phyloP scores from a whole-genome alignment of 768 basidiomycete species.

The Xerocomellus intermedius region DNA sequence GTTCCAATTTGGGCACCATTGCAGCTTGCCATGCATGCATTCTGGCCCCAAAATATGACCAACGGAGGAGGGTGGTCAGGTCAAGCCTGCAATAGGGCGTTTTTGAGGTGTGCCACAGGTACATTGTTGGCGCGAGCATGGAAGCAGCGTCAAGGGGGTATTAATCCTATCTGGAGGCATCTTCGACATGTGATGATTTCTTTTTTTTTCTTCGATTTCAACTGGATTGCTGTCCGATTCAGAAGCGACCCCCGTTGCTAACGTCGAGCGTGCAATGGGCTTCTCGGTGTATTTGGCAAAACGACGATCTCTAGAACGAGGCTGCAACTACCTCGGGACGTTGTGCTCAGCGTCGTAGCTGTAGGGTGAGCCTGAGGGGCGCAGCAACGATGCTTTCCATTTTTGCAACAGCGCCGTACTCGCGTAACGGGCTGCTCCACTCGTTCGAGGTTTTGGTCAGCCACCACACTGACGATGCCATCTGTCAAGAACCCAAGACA shows the following conservation, averaged over 20 bases:
- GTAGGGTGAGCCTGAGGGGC: too few species aligned
- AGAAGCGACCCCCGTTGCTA: neutral
- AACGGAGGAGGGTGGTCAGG: neutral
- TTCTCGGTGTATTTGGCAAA: neutral
- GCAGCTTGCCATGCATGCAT: neutral
- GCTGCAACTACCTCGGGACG: neutral
- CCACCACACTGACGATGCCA: constrained; percentile 14
- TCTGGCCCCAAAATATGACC: neutral
- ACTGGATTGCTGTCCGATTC: neutral
- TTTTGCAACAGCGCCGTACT: neutral
- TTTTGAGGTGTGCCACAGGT: neutral
- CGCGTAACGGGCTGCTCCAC: neutral
- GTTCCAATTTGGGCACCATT: neutral
- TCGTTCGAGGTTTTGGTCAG: neutral
- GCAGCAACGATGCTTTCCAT: neutral
- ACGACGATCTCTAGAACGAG: neutral
- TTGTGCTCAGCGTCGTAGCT: neutral
- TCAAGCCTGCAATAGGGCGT: neutral
- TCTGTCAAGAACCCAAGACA: constrained; percentile 2
- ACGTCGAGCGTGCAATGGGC: neutral
- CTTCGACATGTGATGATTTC: neutral
- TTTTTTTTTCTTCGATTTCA: too few species aligned
- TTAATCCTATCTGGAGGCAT: neutral
- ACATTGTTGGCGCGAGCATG: neutral
- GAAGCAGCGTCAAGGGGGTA: neutral